Evolutionary conservation across 768 basidiomycete genomes (phyloP), one percentile per base, ranked within the genome.

Genomic region (Phylloporus sp.): DNA sequence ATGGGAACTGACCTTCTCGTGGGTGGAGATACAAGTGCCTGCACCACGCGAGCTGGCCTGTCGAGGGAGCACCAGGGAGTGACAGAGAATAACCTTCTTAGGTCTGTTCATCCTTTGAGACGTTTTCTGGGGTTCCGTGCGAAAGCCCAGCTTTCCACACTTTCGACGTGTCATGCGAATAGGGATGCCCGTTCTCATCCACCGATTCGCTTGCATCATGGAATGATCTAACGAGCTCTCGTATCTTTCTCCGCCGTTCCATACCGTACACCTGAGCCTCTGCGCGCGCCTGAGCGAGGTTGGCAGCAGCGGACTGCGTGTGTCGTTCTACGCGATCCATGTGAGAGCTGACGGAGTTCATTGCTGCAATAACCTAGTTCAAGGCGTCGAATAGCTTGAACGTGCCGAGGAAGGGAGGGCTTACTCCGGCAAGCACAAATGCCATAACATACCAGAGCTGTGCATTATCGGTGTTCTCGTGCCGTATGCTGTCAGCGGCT

Each of bases 251-350:
- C 38, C 81, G 70, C 41, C 82, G 66, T 50, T 78, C 74, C 32
- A 69, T 71, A 1, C 84, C 83, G 32, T 75, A 61, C 51, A 79
- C 72, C 34, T 69, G 65, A 7, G 82, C 81, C 28, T 84, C 84
- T 13, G 62, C 59, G 15, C 80, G 73, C 5, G 82, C 85, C 47
- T 77, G 72, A 0, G 79, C 72, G 17, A 86, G 74, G 51, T 83
- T 84, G 9, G 66, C 64, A 1, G 73, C 76, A 0, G 85, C 86
- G 3, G 67, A 65, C 11, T 62, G 63, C 53, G 59, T 29, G 22
- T 86, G 83, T 1, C 63, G 65, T 50, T 49, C 49, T n/a, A 59
- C 51, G 69, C 69, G 29, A 77, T 75, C 13, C 70, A 58, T 4
- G 67, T 52, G 38, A 53, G 42, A 59, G 57, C 44, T 59, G 4